Conservation (phyloP, 148 eudicot species). For the Heliamphora exappendiculata region DNA sequence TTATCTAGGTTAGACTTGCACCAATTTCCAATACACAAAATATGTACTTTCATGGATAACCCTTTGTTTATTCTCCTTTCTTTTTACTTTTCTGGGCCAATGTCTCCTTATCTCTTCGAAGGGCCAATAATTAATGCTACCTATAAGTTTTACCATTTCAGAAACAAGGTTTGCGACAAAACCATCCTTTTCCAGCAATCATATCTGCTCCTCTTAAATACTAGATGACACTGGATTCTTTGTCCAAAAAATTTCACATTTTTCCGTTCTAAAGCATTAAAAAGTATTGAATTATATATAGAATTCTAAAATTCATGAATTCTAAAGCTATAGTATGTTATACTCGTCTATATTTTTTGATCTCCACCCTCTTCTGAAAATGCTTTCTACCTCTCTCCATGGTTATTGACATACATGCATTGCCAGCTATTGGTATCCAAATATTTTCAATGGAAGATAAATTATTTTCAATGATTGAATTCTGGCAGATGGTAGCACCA, state of each 20-base stretch:
- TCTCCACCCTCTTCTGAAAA: no score
- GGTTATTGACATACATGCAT: constrained; percentile 4
- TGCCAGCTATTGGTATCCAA: constrained; percentile 10
- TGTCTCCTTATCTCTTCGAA: constrained; percentile 16
- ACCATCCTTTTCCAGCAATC: background rate
- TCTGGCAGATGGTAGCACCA: constrained; percentile 1
- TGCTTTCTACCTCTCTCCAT: background rate
- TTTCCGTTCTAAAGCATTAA: no score
- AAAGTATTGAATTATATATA: no score
- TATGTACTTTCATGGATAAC: background rate
- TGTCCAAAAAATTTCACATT: no score
- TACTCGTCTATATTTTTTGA: background rate
- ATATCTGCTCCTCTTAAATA: background rate
- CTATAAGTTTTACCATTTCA: background rate
- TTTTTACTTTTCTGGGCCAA: no score
- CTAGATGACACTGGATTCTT: no score
- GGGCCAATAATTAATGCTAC: background rate
- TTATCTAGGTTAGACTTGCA: background rate
- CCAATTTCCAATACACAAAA: constrained; percentile 11
- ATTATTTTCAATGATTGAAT: background rate
- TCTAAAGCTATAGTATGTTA: background rate
- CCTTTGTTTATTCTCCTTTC: no score
- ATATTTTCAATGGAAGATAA: background rate
- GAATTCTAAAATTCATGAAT: no score
- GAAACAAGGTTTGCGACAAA: constrained; percentile 1